A percentile compares a stretch with the other conserved stretches of the same genome.
Conservation (phyloP, 768 basidiomycete species). For the Galerina sulciceps region DNA sequence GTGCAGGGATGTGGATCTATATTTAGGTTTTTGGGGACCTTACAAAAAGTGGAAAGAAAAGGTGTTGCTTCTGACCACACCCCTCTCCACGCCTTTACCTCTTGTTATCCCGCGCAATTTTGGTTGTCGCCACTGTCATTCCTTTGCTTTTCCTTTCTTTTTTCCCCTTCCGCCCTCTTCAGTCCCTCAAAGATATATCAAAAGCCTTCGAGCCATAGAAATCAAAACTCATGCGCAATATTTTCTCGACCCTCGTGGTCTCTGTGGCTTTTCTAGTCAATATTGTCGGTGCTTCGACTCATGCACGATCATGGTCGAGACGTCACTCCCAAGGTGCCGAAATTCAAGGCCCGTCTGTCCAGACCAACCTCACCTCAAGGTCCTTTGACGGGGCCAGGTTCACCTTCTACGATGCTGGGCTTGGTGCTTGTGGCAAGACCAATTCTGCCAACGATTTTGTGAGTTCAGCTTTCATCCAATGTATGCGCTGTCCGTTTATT, state of each 20-base stretch:
- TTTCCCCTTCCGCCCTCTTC: not conserved
- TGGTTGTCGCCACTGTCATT: constrained; percentile 9
- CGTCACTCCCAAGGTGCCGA: constrained; percentile 4
- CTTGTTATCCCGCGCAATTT: constrained; percentile 17
- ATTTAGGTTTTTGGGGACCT: constrained; percentile 1
- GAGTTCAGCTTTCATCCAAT: constrained; percentile 5
- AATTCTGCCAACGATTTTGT: constrained; percentile 34
- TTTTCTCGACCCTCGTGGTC: constrained; percentile 8
- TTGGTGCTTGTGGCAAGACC: constrained; percentile 33
- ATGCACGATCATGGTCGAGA: constrained; percentile 4
- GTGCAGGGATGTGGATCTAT: not conserved
- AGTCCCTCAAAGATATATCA: not conserved
- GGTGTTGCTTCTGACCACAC: not conserved
- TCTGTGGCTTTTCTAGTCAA: constrained; percentile 13
- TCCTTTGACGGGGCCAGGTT: constrained; percentile 42
- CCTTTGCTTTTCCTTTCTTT: constrained; percentile 10
- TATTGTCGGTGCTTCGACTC: constrained; percentile 6
- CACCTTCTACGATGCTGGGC: constrained; percentile 54
- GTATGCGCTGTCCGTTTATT: not conserved
- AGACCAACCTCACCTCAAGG: constrained; percentile 20
- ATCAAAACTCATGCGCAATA: constrained; percentile 11
- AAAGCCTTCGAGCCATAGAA: not conserved
- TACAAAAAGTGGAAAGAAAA: not conserved
- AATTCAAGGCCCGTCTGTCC: not conserved
- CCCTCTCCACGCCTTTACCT: constrained; percentile 19